A percentile compares a stretch with the other conserved stretches of the same genome.
Conservation (phyloP, 345 rosid genomes). For the Syzygium grande region DNA sequence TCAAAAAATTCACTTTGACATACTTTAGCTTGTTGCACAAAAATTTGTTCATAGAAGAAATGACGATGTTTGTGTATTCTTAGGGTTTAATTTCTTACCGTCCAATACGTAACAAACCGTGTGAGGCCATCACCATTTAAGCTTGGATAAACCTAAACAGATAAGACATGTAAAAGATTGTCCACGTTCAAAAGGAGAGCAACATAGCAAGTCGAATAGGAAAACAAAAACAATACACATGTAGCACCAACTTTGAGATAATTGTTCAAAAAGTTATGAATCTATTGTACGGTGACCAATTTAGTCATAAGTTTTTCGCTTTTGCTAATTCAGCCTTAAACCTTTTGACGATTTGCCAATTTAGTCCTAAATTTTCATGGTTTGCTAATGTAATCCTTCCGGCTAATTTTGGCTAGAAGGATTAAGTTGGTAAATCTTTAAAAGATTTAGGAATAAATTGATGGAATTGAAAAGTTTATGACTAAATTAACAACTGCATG, state of each 20-base stretch:
- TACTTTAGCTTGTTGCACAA: background rate
- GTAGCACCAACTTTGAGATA: background rate
- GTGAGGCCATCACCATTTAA: background rate
- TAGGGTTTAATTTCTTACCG: background rate
- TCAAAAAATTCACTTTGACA: background rate
- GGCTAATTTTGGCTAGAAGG: too few species aligned
- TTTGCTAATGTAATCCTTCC: too few species aligned
- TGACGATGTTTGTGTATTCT: background rate
- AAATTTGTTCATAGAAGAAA: background rate
- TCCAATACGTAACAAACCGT: background rate
- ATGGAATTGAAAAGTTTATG: too few species aligned
- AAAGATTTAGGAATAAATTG: too few species aligned
- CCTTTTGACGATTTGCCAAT: too few species aligned
- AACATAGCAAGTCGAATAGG: background rate
- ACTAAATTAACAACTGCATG: accelerated
- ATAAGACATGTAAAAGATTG: background rate
- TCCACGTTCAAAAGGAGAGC: background rate
- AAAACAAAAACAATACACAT: background rate
- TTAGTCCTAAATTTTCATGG: too few species aligned
- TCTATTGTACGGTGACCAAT: background rate
- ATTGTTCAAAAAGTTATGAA: background rate
- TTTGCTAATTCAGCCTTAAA: too few species aligned
- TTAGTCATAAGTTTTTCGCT: too few species aligned
- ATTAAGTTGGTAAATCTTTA: too few species aligned
- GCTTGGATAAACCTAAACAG: background rate